phyloP scores from a whole-genome alignment of 352 stramenopile genomes.

The Phytophthora palmivora region DNA sequence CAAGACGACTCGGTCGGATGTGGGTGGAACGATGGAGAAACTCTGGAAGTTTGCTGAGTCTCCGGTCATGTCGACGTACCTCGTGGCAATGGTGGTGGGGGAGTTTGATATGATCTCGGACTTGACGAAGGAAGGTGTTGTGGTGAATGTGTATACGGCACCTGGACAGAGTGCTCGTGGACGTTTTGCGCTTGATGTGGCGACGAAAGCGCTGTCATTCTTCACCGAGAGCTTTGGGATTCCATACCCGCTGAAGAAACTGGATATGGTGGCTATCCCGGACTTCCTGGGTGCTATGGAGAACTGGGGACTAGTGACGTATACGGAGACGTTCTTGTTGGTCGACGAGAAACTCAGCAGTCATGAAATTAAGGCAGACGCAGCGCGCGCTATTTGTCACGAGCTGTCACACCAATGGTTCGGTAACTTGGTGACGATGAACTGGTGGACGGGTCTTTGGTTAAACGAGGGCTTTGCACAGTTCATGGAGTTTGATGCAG shows the following conservation, averaged over 20 bases:
- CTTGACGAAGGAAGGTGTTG: constrained; percentile 89
- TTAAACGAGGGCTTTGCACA: constrained; percentile 98
- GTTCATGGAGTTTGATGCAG: constrained; percentile 96
- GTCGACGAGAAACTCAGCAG: constrained; percentile 77
- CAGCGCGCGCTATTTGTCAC: constrained; percentile 96
- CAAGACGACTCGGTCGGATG: constrained; percentile 48
- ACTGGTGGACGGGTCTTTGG: constrained; percentile 96
- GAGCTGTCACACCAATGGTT: constrained; percentile 98
- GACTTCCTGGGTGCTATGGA: constrained; percentile 97
- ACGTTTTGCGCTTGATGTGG: constrained; percentile 90
- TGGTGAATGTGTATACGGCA: constrained; percentile 96
- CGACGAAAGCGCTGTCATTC: constrained; percentile 68
- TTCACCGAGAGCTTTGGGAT: constrained; percentile 81
- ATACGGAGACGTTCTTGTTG: constrained; percentile 93
- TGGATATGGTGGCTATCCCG: constrained; percentile 97
- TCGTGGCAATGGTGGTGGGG: constrained; percentile 95
- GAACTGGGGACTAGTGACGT: constrained; percentile 96
- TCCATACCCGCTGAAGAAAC: constrained; percentile 97
- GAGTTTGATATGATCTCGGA: constrained; percentile 96
- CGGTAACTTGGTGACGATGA: constrained; percentile 99
- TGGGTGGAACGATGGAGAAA: constrained; percentile 52
- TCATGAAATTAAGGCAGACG: constrained; percentile 65
- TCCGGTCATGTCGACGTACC: constrained; percentile 98
- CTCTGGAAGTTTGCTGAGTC: constrained; percentile 92
- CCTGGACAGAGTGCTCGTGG: constrained; percentile 91